These are phyloP conservation scores for Silene vulgaris DNA, from an alignment of 179 eudicot genomes.

Conservation along the genomic window DNA sequence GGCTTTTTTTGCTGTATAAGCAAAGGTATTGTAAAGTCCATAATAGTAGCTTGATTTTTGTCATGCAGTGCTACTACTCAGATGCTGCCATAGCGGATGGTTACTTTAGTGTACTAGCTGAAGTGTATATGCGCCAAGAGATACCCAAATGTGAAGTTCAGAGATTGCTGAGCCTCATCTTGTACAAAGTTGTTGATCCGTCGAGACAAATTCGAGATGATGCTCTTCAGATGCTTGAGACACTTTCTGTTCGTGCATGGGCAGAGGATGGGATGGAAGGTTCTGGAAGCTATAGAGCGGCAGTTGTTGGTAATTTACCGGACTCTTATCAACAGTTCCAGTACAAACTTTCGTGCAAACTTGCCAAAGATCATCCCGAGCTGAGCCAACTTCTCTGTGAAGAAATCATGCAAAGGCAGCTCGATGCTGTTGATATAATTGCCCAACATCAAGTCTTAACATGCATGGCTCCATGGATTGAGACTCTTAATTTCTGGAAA, in stretches of 20 bases:
- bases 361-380: slow-evolving; percentile 98
- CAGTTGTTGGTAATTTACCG: slow-evolving; percentile 97
- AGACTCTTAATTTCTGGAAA: slow-evolving; percentile 95
- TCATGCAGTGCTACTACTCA: slow-evolving; percentile 80
- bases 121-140: slow-evolving; percentile 99
- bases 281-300: slow-evolving; percentile 92
- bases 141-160: slow-evolving; percentile 98
- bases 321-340: slow-evolving; percentile 98
- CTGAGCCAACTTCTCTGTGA: slow-evolving; percentile 95
- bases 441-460: slow-evolving; percentile 98
- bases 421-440: slow-evolving; percentile 97
- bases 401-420: slow-evolving; percentile 98
- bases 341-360: slow-evolving; percentile 95
- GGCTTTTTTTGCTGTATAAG: background rate
- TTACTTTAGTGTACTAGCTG: slow-evolving; percentile 96
- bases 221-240: slow-evolving; percentile 99
- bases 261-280: slow-evolving; percentile 88
- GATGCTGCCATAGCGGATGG: slow-evolving; percentile 99
- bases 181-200: slow-evolving; percentile 97
- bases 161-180: slow-evolving; percentile 88
- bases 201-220: slow-evolving; percentile 98
- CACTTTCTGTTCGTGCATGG: slow-evolving; percentile 94
- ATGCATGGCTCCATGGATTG: slow-evolving; percentile 99
- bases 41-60: slow-evolving; percentile 22
- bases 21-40: background rate